phyloP scores from a whole-genome alignment of 495 filamentous ascomycete genomes.

The Podospora sp. region DNA sequence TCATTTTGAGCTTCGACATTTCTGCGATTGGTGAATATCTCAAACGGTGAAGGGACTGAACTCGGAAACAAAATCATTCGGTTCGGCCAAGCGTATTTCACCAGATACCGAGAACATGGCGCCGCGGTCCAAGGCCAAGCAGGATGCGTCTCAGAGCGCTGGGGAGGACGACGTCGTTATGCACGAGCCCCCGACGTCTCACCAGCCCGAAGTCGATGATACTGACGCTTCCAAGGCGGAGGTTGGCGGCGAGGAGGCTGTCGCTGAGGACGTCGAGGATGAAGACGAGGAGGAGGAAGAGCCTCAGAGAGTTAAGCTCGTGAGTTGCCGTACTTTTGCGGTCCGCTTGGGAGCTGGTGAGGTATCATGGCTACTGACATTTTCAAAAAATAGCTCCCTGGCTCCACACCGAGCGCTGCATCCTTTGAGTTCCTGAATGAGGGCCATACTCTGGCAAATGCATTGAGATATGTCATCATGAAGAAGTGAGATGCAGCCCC shows the following conservation, averaged over 20 bases:
- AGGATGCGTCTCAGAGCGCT: conserved; percentile 23
- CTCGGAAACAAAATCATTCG: neutral
- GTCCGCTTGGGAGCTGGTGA: too few relatives aligned
- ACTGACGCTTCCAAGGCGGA: conserved; percentile 40
- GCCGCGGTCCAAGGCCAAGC: conserved; percentile 35
- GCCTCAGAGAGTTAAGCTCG: conserved; percentile 38
- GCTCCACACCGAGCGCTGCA: conserved; percentile 66
- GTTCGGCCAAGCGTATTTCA: neutral
- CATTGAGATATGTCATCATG: conserved; percentile 93
- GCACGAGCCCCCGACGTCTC: conserved; percentile 52
- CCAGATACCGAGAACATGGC: conserved; percentile 24
- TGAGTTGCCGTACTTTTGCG: conserved; percentile 2
- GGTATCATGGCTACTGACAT: neutral
- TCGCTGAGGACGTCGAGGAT: conserved; percentile 40
- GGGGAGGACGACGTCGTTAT: conserved; percentile 53
- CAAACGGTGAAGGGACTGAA: neutral
- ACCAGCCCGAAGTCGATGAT: conserved; percentile 44
- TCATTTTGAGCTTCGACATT: neutral
- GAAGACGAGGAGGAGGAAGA: conserved; percentile 33
- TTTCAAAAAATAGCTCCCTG: conserved; percentile 58
- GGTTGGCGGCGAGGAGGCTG: conserved; percentile 41
- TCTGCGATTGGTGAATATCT: neutral
- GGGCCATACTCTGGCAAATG: conserved; percentile 94
- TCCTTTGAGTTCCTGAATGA: conserved; percentile 87
- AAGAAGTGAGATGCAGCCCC: conserved; percentile 69